phyloP scores from a whole-genome alignment of 331 rosid species.

The Malus hybrid region DNA sequence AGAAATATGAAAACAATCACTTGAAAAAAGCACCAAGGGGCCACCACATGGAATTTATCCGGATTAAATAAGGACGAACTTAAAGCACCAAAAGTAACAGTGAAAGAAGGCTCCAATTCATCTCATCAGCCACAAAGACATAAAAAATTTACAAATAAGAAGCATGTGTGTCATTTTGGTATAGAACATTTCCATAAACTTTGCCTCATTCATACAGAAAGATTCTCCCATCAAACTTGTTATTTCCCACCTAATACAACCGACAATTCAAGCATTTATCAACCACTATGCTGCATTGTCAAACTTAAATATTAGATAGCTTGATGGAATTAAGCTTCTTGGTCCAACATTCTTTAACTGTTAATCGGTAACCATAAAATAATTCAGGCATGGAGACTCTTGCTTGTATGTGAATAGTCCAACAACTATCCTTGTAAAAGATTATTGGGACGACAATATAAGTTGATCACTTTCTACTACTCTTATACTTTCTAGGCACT shows the following conservation, averaged over 20 bases:
- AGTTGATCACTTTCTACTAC: neutral
- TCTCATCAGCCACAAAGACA: neutral
- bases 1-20: neutral
- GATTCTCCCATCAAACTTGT: too few relatives aligned
- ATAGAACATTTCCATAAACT: neutral
- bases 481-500: neutral
- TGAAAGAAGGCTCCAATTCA: neutral
- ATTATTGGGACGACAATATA: neutral
- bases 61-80: neutral
- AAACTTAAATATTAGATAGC: neutral
- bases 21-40: neutral
- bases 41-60: neutral
- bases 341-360: neutral
- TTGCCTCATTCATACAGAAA: neutral
- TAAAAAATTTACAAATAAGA: neutral
- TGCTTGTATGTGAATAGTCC: neutral
- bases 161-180: neutral
- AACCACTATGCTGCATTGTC: neutral
- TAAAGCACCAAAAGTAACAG: neutral
- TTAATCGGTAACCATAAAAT: neutral
- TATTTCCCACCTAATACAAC: neutral
- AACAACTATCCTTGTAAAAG: neutral
- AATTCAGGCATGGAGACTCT: neutral
- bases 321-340: neutral
- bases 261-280: neutral